Conservation (phyloP, 495 filamentous ascomycete genomes). For the Penicillium maclennaniae region DNA sequence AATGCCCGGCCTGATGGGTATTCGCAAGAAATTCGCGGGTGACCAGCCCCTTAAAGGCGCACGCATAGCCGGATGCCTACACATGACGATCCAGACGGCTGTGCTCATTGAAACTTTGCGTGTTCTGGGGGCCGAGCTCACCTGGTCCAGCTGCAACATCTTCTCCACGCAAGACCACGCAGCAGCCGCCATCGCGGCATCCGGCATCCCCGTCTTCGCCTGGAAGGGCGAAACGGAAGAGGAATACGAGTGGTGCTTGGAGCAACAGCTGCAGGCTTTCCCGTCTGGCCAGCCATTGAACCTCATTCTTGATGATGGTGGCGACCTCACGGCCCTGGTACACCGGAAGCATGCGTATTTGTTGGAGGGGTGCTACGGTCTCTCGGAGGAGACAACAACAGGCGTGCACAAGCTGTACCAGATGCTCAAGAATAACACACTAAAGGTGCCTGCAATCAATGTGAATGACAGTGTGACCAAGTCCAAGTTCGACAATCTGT, state of each 20-base stretch:
- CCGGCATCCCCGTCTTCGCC: conserved; percentile 93
- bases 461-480: conserved; percentile 99
- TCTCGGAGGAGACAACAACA: conserved; percentile 99
- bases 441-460: conserved; percentile 95
- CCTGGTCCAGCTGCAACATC: conserved; percentile 97
- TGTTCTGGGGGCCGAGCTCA: conserved; percentile 92
- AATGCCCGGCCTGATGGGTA: no score
- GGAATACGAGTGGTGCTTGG: conserved; percentile 99
- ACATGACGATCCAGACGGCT: conserved; percentile 88
- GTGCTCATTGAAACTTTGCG: conserved; percentile 97
- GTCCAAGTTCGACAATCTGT: conserved; percentile 99
- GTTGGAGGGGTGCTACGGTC: conserved; percentile 95
- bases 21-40: no score
- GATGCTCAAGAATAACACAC: conserved; percentile 89
- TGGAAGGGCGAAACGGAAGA: conserved; percentile 99
- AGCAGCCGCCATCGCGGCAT: conserved; percentile 91
- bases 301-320: conserved; percentile 98
- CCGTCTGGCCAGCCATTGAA: conserved; percentile 95
- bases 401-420: conserved; percentile 99
- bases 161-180: conserved; percentile 99
- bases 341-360: conserved; percentile 97
- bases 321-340: conserved; percentile 92
- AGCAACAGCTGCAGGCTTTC: conserved; percentile 96
- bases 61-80: no score
- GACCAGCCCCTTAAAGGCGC: no score